Conservation (phyloP, 768 basidiomycete genomes). For the Podaxis pistillaris region DNA sequence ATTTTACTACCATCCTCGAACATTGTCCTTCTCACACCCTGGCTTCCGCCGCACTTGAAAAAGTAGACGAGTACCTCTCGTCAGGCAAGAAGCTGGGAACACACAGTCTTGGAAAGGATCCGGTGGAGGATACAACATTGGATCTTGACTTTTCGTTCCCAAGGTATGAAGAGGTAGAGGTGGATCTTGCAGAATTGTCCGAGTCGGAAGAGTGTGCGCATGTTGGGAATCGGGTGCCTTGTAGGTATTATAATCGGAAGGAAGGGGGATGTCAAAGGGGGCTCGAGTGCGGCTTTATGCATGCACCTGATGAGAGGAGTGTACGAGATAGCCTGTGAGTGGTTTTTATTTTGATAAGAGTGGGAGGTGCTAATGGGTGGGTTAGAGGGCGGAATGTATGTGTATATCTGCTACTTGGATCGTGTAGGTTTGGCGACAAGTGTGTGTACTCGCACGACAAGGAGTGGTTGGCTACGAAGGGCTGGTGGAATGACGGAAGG, state of each 20-base stretch:
- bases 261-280: slow-evolving; percentile 38
- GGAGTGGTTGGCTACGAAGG: slow-evolving; percentile 37
- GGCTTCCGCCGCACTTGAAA: slow-evolving; percentile 17
- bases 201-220: slow-evolving; percentile 55
- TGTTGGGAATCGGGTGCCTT: slow-evolving; percentile 43
- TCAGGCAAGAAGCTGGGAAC: slow-evolving; percentile 10
- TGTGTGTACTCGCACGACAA: slow-evolving; percentile 52
- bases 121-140: slow-evolving; percentile 11
- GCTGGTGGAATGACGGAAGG: slow-evolving; percentile 44
- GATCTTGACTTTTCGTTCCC: slow-evolving; percentile 22
- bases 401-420: slow-evolving; percentile 32
- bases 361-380: slow-evolving; percentile 6
- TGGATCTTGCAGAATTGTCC: slow-evolving; percentile 36
- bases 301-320: slow-evolving; percentile 51
- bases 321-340: slow-evolving; percentile 48
- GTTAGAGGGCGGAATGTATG: slow-evolving; percentile 50
- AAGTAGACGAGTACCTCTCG: slow-evolving; percentile 19
- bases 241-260: slow-evolving; percentile 50
- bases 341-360: slow-evolving; percentile 10
- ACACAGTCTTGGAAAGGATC: neutral
- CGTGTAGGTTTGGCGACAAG: slow-evolving; percentile 35
- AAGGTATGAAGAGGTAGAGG: slow-evolving; percentile 23
- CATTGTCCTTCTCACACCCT: slow-evolving; percentile 21
- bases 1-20: slow-evolving; percentile 26
- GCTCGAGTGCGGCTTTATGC: slow-evolving; percentile 40